phyloP scores from a whole-genome alignment of 805 yeast species.

The Kodamaea leandrae region DNA sequence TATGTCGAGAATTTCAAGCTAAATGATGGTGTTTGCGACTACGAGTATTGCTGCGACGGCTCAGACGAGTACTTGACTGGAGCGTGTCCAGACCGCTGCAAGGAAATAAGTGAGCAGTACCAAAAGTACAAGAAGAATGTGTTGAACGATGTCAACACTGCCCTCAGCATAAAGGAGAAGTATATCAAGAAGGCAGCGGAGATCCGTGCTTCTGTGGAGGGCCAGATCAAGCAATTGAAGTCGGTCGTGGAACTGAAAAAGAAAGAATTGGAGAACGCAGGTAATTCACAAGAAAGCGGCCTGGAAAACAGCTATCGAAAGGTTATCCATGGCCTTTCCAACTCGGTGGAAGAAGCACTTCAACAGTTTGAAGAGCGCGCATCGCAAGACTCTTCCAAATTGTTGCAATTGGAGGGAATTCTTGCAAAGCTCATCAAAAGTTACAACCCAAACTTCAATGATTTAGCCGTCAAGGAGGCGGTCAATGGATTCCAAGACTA shows the following conservation, averaged over 20 bases:
- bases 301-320: slow-evolving; percentile 6
- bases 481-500: slow-evolving; percentile 54
- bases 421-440: slow-evolving; percentile 48
- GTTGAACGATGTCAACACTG: slow-evolving; percentile 18
- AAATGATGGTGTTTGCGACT: slow-evolving; percentile 91
- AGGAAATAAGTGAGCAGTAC: slow-evolving; percentile 44
- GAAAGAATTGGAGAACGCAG: slow-evolving; percentile 8
- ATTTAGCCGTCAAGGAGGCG: slow-evolving; percentile 77
- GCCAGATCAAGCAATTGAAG: slow-evolving; percentile 8
- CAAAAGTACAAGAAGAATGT: slow-evolving; percentile 11
- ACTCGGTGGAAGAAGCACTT: slow-evolving; percentile 14
- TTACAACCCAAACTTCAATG: slow-evolving; percentile 85
- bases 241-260: slow-evolving; percentile 8
- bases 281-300: background rate
- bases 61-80: slow-evolving; percentile 65
- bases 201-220: slow-evolving; percentile 15
- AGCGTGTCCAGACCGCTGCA: slow-evolving; percentile 56
- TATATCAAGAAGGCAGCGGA: slow-evolving; percentile 21
- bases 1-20: slow-evolving; percentile 66
- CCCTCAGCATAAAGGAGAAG: slow-evolving; percentile 29
- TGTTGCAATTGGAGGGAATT: slow-evolving; percentile 42
- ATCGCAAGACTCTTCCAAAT: slow-evolving; percentile 15
- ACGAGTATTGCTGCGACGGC: slow-evolving; percentile 89
- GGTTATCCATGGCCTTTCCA: slow-evolving; percentile 19
- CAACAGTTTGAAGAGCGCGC: slow-evolving; percentile 6